These are phyloP conservation scores for Gentiana dahurica DNA, from an alignment of 257 asterid genomes.

Conservation along the genomic window DNA sequence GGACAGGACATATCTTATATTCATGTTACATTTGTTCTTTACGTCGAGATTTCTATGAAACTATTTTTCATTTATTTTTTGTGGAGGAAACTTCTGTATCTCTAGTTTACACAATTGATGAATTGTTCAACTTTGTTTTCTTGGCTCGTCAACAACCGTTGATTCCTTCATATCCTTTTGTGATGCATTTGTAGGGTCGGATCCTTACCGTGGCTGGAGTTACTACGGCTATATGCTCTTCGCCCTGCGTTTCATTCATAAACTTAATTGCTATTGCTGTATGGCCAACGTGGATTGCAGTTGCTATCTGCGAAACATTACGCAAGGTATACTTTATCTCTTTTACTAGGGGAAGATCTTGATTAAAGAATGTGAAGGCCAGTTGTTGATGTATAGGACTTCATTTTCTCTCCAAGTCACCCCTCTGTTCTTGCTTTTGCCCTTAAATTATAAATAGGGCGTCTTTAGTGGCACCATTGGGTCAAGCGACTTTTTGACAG, in stretches of 20 bases:
- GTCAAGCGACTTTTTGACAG: too few species aligned
- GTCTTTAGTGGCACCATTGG: too few species aligned
- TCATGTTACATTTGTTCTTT: too few species aligned
- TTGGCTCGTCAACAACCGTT: background rate
- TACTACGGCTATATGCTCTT: conserved; percentile 65
- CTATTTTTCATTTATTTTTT: background rate
- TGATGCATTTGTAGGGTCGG: conserved; percentile 50
- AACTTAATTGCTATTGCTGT: conserved; percentile 78
- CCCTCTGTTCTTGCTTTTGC: background rate
- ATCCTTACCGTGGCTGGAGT: conserved; percentile 83
- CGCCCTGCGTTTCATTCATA: conserved; percentile 67
- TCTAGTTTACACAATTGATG: too few species aligned
- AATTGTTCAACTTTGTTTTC: background rate
- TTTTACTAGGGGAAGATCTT: background rate
- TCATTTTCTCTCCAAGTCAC: background rate
- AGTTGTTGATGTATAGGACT: background rate
- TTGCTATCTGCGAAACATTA: conserved; percentile 76
- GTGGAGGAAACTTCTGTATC: too few species aligned
- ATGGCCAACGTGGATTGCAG: conserved; percentile 94
- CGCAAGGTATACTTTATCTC: conserved; percentile 55
- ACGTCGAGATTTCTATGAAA: too few species aligned
- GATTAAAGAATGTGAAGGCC: background rate
- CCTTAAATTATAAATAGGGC: background rate
- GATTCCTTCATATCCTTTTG: background rate
- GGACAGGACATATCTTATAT: too few species aligned